Conservation (phyloP, 2,329 filamentous ascomycete genomes). For the Fusarium sp. region DNA sequence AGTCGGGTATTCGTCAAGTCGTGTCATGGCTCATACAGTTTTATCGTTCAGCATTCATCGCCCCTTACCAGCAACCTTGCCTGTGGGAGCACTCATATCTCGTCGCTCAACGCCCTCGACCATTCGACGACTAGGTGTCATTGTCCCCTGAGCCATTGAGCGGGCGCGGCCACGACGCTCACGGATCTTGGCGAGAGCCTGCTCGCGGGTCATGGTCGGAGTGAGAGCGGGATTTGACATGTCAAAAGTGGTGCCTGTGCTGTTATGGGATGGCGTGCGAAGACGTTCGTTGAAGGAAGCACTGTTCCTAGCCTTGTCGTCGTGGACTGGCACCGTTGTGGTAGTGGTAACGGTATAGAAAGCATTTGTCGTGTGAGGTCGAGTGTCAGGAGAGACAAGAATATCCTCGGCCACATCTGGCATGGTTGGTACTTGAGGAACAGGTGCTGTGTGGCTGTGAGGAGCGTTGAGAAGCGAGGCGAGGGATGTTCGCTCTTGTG, state of each 20-base stretch:
- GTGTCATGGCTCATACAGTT: conserved; percentile 31
- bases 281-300: conserved; percentile 60
- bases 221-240: conserved; percentile 69
- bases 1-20: conserved; percentile 40
- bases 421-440: conserved; percentile 56
- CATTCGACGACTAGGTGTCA: conserved; percentile 69
- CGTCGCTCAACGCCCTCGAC: conserved; percentile 62
- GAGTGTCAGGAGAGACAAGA: conserved; percentile 46
- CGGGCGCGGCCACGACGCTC: conserved; percentile 78
- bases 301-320: conserved; percentile 55
- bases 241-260: conserved; percentile 60
- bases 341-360: conserved; percentile 64
- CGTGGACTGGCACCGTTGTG: conserved; percentile 64
- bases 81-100: conserved; percentile 63
- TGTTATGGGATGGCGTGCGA: conserved; percentile 59
- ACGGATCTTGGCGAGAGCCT: conserved; percentile 80
- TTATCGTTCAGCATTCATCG: conserved; percentile 16
- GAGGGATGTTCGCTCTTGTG: conserved; percentile 68
- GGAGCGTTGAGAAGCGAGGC: conserved; percentile 72
- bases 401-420: conserved; percentile 36
- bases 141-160: conserved; percentile 73
- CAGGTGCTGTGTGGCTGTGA: conserved; percentile 53
- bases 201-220: conserved; percentile 77
- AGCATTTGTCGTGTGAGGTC: conserved; percentile 61
- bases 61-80: conserved; percentile 45